Evolutionary conservation across 2,329 filamentous ascomycete genomes (phyloP).

Genomic region (Amauroascus verrucosus): DNA sequence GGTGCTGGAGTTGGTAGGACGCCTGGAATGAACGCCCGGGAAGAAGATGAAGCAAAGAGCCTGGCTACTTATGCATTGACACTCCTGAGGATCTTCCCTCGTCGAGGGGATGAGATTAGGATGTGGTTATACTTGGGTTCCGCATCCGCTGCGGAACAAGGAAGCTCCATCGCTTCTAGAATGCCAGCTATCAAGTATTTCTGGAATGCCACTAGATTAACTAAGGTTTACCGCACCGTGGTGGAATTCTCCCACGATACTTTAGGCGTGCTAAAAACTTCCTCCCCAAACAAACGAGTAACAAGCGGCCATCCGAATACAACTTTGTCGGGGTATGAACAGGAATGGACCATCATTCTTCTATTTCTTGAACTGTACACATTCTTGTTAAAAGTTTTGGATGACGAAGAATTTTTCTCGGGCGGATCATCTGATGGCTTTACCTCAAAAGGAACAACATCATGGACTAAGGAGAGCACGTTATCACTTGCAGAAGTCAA

Average conservation of each 20-base stretch:
- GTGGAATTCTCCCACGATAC: conserved; percentile 48
- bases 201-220: conserved; percentile 58
- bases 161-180: conserved; percentile 25
- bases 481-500: conserved; percentile 62
- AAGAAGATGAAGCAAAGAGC: conserved; percentile 54
- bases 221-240: conserved; percentile 49
- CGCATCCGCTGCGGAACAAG: conserved; percentile 35
- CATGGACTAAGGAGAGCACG: conserved; percentile 52
- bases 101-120: conserved; percentile 72
- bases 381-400: conserved; percentile 83
- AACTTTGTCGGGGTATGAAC: conserved; percentile 37
- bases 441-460: conserved; percentile 42
- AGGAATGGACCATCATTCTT: conserved; percentile 80
- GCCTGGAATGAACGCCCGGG: conserved; percentile 24
- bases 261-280: conserved; percentile 45
- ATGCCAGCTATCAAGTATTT: conserved; percentile 71
- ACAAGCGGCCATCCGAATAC: background rate
- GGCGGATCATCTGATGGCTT: conserved; percentile 31
- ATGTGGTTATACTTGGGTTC: conserved; percentile 86
- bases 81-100: conserved; percentile 73
- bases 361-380: conserved; percentile 91
- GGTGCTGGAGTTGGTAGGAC: conserved; percentile 27
- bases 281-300: conserved; percentile 34
- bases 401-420: conserved; percentile 89
- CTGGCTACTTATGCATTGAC: conserved; percentile 81